Conservation (phyloP, 2,329 filamentous ascomycete genomes). For the Diaporthe sp. region DNA sequence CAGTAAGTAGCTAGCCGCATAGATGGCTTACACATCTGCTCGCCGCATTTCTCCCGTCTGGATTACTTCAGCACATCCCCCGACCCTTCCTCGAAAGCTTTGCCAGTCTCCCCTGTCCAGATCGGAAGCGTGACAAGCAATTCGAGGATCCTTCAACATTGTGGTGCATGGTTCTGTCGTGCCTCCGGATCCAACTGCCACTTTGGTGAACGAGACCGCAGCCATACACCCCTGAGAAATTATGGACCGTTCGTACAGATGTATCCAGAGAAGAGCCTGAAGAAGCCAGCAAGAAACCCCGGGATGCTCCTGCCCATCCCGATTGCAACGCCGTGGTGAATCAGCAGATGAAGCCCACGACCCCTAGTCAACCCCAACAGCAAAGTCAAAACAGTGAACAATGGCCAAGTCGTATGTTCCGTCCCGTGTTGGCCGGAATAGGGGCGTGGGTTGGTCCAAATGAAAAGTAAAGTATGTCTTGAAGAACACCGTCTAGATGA, state of each 20-base stretch:
- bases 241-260: background rate
- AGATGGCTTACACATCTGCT: background rate
- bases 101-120: background rate
- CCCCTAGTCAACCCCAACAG: background rate
- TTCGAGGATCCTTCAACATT: background rate
- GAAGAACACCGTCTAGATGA: conserved; percentile 38
- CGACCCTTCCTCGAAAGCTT: background rate
- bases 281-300: too few species aligned
- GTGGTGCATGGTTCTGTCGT: background rate
- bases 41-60: background rate
- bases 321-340: background rate
- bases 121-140: background rate
- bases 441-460: background rate
- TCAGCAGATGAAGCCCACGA: too few species aligned
- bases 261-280: background rate
- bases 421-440: conserved; percentile 28
- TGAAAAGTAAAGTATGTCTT: background rate
- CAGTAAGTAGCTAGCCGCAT: background rate
- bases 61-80: background rate
- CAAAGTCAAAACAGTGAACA: background rate
- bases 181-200: background rate
- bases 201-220: background rate
- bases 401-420: background rate
- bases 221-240: background rate
- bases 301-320: background rate